These are phyloP conservation scores for Calonectria henricotiae DNA, from an alignment of 2,329 filamentous ascomycete species.

Conservation along the genomic window DNA sequence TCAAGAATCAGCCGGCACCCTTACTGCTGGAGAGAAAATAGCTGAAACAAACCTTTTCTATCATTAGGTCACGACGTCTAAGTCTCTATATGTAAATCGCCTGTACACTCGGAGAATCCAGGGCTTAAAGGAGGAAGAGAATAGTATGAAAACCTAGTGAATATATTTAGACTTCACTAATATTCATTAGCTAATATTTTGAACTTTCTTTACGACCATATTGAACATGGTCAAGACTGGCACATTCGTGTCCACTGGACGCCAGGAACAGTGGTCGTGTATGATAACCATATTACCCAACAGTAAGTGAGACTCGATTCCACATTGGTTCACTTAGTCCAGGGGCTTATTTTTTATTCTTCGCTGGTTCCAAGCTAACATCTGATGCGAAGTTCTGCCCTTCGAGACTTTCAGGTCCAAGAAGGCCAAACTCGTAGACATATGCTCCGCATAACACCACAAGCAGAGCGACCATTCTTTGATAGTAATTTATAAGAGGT, in stretches of 20 bases:
- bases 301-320: constrained; percentile 24
- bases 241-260: constrained; percentile 77
- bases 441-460: constrained; percentile 35
- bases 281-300: constrained; percentile 38
- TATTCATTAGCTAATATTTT: constrained; percentile 55
- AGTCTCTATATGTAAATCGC: constrained; percentile 78
- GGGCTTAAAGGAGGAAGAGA: constrained; percentile 80
- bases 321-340: background rate
- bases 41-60: constrained; percentile 56
- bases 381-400: constrained; percentile 23
- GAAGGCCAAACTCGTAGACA: constrained; percentile 37
- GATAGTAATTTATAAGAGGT: constrained; percentile 18
- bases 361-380: background rate
- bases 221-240: constrained; percentile 76
- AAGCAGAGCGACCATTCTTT: constrained; percentile 37
- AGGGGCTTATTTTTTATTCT: no score
- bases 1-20: no score
- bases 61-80: constrained; percentile 14
- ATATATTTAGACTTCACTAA: background rate
- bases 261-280: constrained; percentile 75
- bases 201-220: constrained; percentile 79
- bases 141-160: constrained; percentile 60
- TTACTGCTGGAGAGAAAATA: background rate
- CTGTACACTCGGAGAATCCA: constrained; percentile 75
- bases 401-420: constrained; percentile 35